phyloP scores from a whole-genome alignment of 768 basidiomycete species.

The Pleurotus ostreatus region DNA sequence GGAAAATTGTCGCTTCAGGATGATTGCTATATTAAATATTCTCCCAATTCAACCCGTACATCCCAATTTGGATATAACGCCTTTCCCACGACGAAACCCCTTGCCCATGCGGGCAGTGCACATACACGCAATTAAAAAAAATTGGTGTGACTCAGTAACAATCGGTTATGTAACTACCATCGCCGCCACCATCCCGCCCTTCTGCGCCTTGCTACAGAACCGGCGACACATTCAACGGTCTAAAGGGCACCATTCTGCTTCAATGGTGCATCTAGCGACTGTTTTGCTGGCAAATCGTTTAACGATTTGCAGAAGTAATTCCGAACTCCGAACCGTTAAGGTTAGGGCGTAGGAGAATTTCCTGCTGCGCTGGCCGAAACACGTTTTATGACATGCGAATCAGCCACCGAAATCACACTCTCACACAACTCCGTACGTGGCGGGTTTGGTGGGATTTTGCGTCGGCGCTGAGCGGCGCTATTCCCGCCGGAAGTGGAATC shows the following conservation, averaged over 20 bases:
- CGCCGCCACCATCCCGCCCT: not conserved
- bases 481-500: not conserved
- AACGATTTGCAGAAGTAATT: not conserved
- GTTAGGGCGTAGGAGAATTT: not conserved
- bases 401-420: not conserved
- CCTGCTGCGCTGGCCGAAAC: constrained; percentile 8
- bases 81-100: constrained; percentile 3
- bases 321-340: constrained; percentile 6
- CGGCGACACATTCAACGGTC: not conserved
- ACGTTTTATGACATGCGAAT: constrained; percentile 6
- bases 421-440: constrained; percentile 1
- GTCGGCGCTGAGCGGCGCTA: not conserved
- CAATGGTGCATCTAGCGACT: not conserved
- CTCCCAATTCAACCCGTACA: not conserved
- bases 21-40: constrained; percentile 9
- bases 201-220: not conserved
- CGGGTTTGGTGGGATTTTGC: not conserved
- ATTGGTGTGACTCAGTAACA: not conserved
- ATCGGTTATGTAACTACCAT: no score
- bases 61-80: constrained; percentile 4
- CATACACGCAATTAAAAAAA: not conserved
- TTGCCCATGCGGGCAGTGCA: constrained; percentile 7
- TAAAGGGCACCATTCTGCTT: not conserved
- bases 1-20: constrained; percentile 17
- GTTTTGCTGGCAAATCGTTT: not conserved